phyloP scores from a whole-genome alignment of 1,139 yeast genomes.

The Meyerozyma guilliermondii region DNA sequence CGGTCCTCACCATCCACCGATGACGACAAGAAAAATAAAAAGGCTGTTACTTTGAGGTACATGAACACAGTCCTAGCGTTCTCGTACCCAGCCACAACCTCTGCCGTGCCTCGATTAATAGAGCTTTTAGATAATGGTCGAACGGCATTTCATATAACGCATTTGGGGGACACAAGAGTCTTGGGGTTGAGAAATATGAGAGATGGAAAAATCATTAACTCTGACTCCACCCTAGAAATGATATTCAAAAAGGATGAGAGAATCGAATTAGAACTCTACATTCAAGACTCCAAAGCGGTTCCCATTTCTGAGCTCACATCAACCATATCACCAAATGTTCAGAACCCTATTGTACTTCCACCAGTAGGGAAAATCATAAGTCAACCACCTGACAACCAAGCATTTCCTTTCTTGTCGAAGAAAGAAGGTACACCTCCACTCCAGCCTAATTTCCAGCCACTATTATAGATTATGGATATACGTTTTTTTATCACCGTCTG shows the following conservation, averaged over 20 bases:
- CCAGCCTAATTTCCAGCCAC: constrained; percentile 35
- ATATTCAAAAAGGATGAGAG: constrained; percentile 23
- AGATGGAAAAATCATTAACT: constrained; percentile 21
- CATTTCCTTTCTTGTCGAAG: constrained; percentile 21
- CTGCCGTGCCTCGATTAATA: constrained; percentile 63
- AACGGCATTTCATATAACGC: constrained; percentile 43
- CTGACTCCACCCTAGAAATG: constrained; percentile 33
- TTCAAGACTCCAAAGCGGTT: constrained; percentile 26
- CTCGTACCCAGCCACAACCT: constrained; percentile 51
- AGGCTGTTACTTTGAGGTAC: constrained; percentile 35
- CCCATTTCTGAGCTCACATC: constrained; percentile 35
- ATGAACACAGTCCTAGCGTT: constrained; percentile 45
- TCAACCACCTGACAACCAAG: constrained; percentile 4
- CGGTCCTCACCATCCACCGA: not conserved
- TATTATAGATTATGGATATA: constrained; percentile 14
- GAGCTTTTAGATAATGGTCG: constrained; percentile 71
- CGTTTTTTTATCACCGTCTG: not conserved
- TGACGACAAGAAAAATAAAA: constrained; percentile 6
- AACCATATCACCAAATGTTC: constrained; percentile 20
- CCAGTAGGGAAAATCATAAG: constrained; percentile 18
- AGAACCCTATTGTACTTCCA: constrained; percentile 23
- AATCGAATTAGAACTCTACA: constrained; percentile 33
- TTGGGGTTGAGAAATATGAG: constrained; percentile 10
- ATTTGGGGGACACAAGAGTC: constrained; percentile 4
- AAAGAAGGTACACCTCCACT: constrained; percentile 18